These are phyloP conservation scores for Tolypocladium capitatum DNA, from an alignment of 2,329 filamentous ascomycete genomes.

Conservation along the genomic window DNA sequence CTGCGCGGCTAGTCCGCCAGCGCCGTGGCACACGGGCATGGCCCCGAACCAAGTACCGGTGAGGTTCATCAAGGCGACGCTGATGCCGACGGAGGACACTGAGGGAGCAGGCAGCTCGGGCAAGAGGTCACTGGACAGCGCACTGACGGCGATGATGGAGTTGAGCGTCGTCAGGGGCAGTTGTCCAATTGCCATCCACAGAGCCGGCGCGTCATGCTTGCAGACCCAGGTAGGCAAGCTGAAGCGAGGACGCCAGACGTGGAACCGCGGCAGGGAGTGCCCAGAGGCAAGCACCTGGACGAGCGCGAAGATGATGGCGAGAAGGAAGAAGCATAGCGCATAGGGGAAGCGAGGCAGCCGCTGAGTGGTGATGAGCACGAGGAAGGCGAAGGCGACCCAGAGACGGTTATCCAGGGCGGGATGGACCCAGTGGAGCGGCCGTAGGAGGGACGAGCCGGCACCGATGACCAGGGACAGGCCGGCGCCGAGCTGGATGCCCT, in stretches of 20 bases:
- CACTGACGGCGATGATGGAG: constrained; percentile 77
- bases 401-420: constrained; percentile 65
- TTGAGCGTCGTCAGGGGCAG: constrained; percentile 86
- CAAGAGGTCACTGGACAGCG: constrained; percentile 65
- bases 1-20: constrained; percentile 80
- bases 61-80: constrained; percentile 74
- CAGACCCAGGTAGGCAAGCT: constrained; percentile 21
- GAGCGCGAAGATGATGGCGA: constrained; percentile 54
- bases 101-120: constrained; percentile 54
- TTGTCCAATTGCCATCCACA: constrained; percentile 64
- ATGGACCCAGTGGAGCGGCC: constrained; percentile 52
- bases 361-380: constrained; percentile 56
- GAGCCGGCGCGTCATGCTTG: constrained; percentile 16
- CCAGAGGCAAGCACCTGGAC: constrained; percentile 19
- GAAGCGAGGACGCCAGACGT: constrained; percentile 46
- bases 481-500: constrained; percentile 88
- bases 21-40: constrained; percentile 92
- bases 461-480: constrained; percentile 72
- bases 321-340: constrained; percentile 56
- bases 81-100: constrained; percentile 66
- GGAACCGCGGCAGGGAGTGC: constrained; percentile 34
- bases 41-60: constrained; percentile 80
- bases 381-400: constrained; percentile 63
- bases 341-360: constrained; percentile 59
- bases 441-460: constrained; percentile 56